Evolutionary conservation across 1,284 basidiomycete genomes (phyloP), one percentile per base, ranked within the genome.

Genomic region (Rhodotorula sp.): DNA sequence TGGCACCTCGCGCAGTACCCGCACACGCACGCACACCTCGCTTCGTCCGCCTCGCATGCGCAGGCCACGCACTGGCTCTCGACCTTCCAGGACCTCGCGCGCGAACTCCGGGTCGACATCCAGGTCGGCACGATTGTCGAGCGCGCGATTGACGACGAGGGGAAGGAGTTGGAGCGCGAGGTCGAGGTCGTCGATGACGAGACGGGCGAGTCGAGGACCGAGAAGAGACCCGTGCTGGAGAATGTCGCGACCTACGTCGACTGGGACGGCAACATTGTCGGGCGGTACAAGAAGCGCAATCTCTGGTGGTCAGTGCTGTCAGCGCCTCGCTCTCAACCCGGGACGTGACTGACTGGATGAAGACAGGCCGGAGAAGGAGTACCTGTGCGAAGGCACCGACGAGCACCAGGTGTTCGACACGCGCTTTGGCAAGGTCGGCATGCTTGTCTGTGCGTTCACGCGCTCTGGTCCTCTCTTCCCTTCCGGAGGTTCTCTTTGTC

Each of bases 321-420:
- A n/a, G n/a, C n/a, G n/a, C n/a, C n/a, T n/a, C n/a, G n/a, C n/a
- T n/a, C n/a, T n/a, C n/a, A n/a, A n/a, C n/a, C n/a, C n/a, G n/a
- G n/a, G n/a, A n/a, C n/a, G n/a, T n/a, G n/a, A n/a, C n/a, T n/a
- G n/a, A n/a, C n/a, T n/a, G n/a, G n/a, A n/a, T n/a, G n/a, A 50
- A 19, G 66, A 68, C 74, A 64, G 67, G 72, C 76, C 77, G 4
- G 77, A 78, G 70, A 77, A 74, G 54, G 73, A 73, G 10, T 78
- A 78, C 54, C 70, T 78, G 25, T 72, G 70, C 45, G 61, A 63
- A 0, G 75, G 74, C 7, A 56, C 66, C 25, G 74, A 76, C 7
- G 67, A 71, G 13, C 77, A 78, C 59, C 53, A 74, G 19, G 74
- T 77, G 9, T 78, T 78, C 25, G 72, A 77, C 19, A 78, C 77